A percentile compares a stretch with the other conserved stretches of the same genome.
phyloP scores from a whole-genome alignment of 345 rosid genomes.

The Orychophragmus violaceus region DNA sequence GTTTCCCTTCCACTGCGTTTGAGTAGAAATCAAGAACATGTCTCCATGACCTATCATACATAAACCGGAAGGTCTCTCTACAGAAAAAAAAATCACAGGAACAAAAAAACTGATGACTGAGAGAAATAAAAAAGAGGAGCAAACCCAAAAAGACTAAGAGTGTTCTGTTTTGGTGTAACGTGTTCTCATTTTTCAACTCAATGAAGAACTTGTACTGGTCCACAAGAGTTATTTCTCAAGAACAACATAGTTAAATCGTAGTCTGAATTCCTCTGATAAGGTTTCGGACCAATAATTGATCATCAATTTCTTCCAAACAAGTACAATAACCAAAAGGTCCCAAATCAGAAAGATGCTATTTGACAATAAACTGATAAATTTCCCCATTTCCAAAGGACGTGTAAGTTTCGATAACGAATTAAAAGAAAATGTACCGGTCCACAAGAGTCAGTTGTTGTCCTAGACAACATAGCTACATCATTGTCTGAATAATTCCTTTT shows the following conservation, averaged over 20 bases:
- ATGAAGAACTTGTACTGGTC: too few species aligned
- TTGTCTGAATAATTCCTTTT: not conserved
- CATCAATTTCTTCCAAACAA: too few species aligned
- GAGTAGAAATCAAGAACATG: constrained; percentile 58
- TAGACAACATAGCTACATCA: not conserved
- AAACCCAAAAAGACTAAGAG: not conserved
- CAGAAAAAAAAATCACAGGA: not conserved
- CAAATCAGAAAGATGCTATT: too few species aligned
- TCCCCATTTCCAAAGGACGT: too few species aligned
- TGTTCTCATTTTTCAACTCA: not conserved
- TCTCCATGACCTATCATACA: constrained; percentile 74
- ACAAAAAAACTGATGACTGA: too few species aligned
- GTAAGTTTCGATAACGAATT: too few species aligned
- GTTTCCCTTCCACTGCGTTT: constrained; percentile 42
- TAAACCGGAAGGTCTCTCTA: constrained; percentile 67
- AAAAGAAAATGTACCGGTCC: too few species aligned
- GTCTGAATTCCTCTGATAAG: too few species aligned
- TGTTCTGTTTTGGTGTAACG: not conserved
- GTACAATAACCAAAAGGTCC: too few species aligned
- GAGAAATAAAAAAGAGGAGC: too few species aligned
- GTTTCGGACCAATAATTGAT: too few species aligned
- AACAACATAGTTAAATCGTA: not conserved
- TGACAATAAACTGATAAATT: too few species aligned
- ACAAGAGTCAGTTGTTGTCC: not conserved
- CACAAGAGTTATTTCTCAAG: not conserved